Percentiles rank a stretch among this genome's conserved stretches.
phyloP scores from a whole-genome alignment of 768 basidiomycete species.

The Mycena metata region DNA sequence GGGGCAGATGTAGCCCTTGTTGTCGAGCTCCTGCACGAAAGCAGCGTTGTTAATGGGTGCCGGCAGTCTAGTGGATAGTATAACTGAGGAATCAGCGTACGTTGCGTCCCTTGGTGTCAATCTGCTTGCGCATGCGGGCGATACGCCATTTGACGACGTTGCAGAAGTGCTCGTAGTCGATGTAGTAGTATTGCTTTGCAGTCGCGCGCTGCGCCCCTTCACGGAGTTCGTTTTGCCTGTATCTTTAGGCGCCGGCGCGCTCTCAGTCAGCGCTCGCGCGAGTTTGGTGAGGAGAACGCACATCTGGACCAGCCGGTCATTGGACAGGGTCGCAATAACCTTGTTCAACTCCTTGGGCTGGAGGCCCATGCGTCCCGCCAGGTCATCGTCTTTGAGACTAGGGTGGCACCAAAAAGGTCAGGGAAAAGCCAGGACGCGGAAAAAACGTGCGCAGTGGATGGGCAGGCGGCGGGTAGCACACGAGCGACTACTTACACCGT shows the following conservation, averaged over 20 bases:
- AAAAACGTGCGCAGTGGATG: conserved; percentile 30
- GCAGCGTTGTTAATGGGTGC: background rate
- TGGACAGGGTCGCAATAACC: conserved; percentile 84
- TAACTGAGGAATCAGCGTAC: conserved; percentile 57
- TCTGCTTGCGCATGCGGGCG: conserved; percentile 90
- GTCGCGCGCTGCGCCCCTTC: conserved; percentile 90
- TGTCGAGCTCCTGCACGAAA: conserved; percentile 88
- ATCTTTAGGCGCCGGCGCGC: conserved; percentile 59
- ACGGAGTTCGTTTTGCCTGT: conserved; percentile 92
- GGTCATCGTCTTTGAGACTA: conserved; percentile 94
- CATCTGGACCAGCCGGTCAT: conserved; percentile 85
- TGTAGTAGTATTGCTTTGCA: conserved; percentile 94
- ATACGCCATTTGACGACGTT: conserved; percentile 99
- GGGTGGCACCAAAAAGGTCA: conserved; percentile 45
- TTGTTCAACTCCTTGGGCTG: conserved; percentile 93
- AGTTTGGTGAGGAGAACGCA: conserved; percentile 51
- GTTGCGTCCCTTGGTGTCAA: conserved; percentile 91
- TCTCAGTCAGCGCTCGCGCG: conserved; percentile 7
- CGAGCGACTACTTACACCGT: conserved; percentile 85
- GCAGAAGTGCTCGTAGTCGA: conserved; percentile 95
- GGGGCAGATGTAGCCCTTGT: conserved; percentile 97
- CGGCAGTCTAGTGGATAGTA: background rate
- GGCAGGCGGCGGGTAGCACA: conserved; percentile 26
- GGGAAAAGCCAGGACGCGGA: conserved; percentile 42
- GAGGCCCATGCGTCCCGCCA: conserved; percentile 91